phyloP scores from a whole-genome alignment of 352 stramenopile genomes.

The Phytophthora melonis region DNA sequence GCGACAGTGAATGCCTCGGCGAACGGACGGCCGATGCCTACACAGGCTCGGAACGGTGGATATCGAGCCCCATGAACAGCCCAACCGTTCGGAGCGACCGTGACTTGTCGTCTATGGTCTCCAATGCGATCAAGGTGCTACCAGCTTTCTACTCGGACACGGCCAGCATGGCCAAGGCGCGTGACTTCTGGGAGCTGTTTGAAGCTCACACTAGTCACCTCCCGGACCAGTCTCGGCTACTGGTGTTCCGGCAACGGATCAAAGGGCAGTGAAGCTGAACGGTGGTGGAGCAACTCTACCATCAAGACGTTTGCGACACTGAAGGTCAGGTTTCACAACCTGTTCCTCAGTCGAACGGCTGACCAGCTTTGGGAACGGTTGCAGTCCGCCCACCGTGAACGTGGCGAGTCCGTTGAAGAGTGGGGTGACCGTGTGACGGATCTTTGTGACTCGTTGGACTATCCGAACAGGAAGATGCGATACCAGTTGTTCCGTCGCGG shows the following conservation, averaged over 20 bases:
- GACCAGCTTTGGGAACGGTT: neutral
- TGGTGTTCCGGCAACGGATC: neutral
- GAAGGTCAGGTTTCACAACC: neutral
- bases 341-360: neutral
- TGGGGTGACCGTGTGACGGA: conserved; percentile 5
- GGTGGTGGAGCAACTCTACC: neutral
- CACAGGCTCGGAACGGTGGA: neutral
- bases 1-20: no score
- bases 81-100: neutral
- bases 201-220: neutral
- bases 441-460: conserved; percentile 4
- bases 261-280: neutral
- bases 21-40: no score
- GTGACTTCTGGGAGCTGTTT: neutral
- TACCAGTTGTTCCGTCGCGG: neutral
- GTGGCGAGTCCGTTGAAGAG: neutral
- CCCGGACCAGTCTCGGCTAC: neutral
- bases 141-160: neutral
- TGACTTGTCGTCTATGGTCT: neutral
- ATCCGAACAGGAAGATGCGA: neutral
- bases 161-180: neutral
- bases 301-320: neutral
- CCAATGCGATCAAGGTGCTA: neutral
- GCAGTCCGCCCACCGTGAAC: neutral
- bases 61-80: neutral